Percentiles rank a stretch among this genome's conserved stretches.
phyloP scores from a whole-genome alignment of 495 filamentous ascomycete genomes.

The Xanthoparmelia taractica region DNA sequence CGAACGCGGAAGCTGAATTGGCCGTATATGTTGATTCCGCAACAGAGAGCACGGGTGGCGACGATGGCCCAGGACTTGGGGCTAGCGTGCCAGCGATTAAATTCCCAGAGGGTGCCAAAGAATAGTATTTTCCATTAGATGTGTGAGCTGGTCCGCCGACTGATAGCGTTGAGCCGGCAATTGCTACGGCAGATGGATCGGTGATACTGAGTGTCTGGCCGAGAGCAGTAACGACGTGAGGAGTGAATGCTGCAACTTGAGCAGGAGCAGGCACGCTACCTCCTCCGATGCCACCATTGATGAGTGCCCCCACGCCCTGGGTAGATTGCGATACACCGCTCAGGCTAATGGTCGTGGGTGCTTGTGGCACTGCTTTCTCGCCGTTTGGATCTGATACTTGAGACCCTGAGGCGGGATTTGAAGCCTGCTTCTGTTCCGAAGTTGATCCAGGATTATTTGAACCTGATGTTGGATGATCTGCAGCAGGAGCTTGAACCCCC shows the following conservation, averaged over 20 bases:
- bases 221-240: conserved; percentile 2
- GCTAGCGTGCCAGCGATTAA: conserved; percentile 16
- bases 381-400: not conserved
- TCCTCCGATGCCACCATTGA: conserved; percentile 9
- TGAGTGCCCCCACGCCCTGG: not conserved
- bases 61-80: not conserved
- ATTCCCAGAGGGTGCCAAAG: conserved; percentile 10
- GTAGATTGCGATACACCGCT: conserved; percentile 2
- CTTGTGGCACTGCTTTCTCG: conserved; percentile 5
- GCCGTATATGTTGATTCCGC: conserved; percentile 9
- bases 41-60: conserved; percentile 7
- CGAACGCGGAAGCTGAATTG: not conserved
- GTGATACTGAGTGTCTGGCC: conserved; percentile 6
- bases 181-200: conserved; percentile 11
- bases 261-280: not conserved
- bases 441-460: not conserved
- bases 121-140: conserved; percentile 14
- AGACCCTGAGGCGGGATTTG: not conserved
- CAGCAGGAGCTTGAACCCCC: not conserved
- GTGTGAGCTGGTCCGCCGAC: conserved; percentile 12
- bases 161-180: conserved; percentile 12
- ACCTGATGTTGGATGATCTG: not conserved
- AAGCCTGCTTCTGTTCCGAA: not conserved
- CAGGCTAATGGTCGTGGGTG: conserved; percentile 14
- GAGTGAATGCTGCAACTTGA: conserved; percentile 2